Percentiles rank a stretch among this genome's conserved stretches.
Evolutionary conservation across 2,329 filamentous ascomycete species (phyloP).

Genomic region (Alternaria tenuissima): DNA sequence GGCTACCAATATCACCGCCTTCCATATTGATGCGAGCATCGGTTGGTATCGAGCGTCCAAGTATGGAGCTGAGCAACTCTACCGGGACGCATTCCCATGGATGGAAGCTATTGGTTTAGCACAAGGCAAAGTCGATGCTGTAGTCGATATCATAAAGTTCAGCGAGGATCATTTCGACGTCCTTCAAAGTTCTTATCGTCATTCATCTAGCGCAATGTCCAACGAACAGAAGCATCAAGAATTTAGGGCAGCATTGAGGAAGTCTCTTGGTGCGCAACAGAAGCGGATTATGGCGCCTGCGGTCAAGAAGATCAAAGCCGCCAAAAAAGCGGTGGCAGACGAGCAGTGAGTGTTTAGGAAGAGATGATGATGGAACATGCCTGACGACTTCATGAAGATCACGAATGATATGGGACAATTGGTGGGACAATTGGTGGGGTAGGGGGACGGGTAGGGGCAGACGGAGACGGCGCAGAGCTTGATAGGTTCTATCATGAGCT

Average conservation of each 20-base stretch:
- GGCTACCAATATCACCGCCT: slow-evolving; percentile 39
- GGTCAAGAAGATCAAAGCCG: slow-evolving; percentile 10
- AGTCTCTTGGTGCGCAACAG: slow-evolving; percentile 27
- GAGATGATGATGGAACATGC: neutral
- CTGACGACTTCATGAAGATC: neutral
- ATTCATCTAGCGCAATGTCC: neutral
- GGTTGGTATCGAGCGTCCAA: slow-evolving; percentile 10
- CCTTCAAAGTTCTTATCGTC: too few relatives aligned
- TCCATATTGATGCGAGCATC: slow-evolving; percentile 32
- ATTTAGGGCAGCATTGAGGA: slow-evolving; percentile 31
- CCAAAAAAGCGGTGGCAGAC: neutral
- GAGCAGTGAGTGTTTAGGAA: slow-evolving; percentile 7
- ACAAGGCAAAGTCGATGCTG: slow-evolving; percentile 41
- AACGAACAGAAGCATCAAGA: slow-evolving; percentile 10
- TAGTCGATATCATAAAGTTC: slow-evolving; percentile 35
- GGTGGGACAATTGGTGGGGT: too few relatives aligned
- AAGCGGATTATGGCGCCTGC: slow-evolving; percentile 22
- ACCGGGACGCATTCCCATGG: slow-evolving; percentile 49
- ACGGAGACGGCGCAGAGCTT: neutral
- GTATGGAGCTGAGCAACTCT: slow-evolving; percentile 39
- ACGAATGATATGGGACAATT: neutral
- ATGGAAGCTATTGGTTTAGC: slow-evolving; percentile 43
- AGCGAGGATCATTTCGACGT: neutral
- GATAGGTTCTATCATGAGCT: neutral
- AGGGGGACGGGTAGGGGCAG: neutral